Percentiles rank a stretch among this genome's conserved stretches.
Evolutionary conservation across 2,329 filamentous ascomycete species (phyloP).

Genomic region (Sporothrix phasma): DNA sequence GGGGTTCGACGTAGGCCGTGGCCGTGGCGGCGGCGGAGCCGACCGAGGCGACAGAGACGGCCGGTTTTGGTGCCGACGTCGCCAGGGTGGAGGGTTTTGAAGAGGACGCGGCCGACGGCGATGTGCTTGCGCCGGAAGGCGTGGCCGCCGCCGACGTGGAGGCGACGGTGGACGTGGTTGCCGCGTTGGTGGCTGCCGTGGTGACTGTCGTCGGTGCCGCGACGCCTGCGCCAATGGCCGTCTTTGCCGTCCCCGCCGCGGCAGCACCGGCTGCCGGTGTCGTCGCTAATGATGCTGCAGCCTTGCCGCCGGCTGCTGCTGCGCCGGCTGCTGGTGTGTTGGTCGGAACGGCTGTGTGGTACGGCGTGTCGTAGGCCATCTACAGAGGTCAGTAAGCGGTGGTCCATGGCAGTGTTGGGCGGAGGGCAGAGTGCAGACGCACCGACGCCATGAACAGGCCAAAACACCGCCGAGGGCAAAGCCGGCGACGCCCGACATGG

Average conservation of each 20-base stretch:
- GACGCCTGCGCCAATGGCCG: not conserved
- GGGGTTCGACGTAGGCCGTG: constrained; percentile 31
- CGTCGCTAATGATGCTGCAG: constrained; percentile 2
- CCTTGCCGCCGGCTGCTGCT: not conserved
- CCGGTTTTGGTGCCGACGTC: constrained; percentile 19
- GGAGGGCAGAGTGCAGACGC: constrained; percentile 21
- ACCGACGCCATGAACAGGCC: constrained; percentile 97
- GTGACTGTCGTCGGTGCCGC: constrained; percentile 2
- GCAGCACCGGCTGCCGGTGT: not conserved
- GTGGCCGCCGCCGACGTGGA: not conserved
- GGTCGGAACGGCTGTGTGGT: constrained; percentile 39
- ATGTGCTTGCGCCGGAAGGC: not conserved
- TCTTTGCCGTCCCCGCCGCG: not conserved
- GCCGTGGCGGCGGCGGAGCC: not conserved
- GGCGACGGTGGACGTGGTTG: constrained; percentile 1
- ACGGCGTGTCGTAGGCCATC: constrained; percentile 98
- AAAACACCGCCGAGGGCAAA: constrained; percentile 91
- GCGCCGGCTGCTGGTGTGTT: constrained; percentile 13
- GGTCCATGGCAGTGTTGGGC: not conserved
- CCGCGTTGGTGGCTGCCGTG: not conserved
- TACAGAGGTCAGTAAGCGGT: constrained; percentile 27
- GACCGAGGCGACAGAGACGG: constrained; percentile 22
- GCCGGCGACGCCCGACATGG: constrained; percentile 83
- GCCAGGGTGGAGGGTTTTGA: not conserved
- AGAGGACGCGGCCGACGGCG: not conserved